Evolutionary conservation across 2,329 filamentous ascomycete genomes (phyloP), one percentile per base, ranked within the genome.

Genomic region (Botrytis hyacinthi): DNA sequence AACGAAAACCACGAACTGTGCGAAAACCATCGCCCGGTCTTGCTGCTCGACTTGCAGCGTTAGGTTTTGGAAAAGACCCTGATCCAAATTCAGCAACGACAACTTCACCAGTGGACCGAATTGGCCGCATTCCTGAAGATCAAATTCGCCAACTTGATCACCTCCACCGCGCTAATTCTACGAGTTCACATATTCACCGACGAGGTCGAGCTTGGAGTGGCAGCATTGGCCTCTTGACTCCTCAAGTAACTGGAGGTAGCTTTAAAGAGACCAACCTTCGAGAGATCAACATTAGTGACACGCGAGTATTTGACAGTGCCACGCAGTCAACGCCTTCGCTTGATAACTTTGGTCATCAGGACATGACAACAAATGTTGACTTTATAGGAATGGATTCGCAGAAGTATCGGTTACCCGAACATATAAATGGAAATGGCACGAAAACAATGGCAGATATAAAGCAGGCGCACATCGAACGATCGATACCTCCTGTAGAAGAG

Each of bases 151-250:
- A 90, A 79, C 87, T 94, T 78, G 91, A 94, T 83, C 85, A 88
- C 77, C 88, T 89, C 74, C 90, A 92, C 80, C 87, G 87, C 77
- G 87, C 88, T 74, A 85, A 85, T 80, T 88, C 87, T 37, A 76
- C 80, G 76, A 75, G 68, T 44, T 84, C 84, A 76, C 84, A 84
- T 77, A 84, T 93, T 78, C 86, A 90, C 81, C 87, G 90, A 80
- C 87, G 90, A 79, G 91, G 91, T 80, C 89, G 90, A 80, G 88
- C 91, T 78, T 94, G 92, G 92, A 92, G 89, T 84, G 90, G 89
- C 81, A 86, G 88, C 80, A 87, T 88, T 80, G 76, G 77, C 61
- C 72, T 74, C 62, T 74, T 80, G 42, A 79, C 78, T 37, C 79
- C 80, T 63, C 80, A 81, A 75, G 70, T 76, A 42, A 79, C 76